Evolutionary conservation across 805 yeast species (phyloP).

Genomic region (Deakozyma indianensis): DNA sequence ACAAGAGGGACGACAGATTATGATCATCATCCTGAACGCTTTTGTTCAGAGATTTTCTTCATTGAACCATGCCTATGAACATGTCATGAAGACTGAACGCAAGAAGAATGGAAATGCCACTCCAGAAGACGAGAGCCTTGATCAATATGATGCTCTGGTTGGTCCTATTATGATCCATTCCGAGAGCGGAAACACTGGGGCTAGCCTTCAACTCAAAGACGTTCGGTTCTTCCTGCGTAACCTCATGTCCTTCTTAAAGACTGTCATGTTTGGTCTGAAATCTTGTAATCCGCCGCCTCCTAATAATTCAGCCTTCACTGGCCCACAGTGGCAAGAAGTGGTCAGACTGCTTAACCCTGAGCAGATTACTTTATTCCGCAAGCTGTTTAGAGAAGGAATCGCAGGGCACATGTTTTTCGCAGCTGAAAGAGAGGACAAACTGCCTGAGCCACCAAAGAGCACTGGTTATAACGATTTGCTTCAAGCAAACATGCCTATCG

Average conservation of each 20-base stretch:
- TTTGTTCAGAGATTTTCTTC: constrained; percentile 71
- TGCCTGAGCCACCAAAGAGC: constrained; percentile 18
- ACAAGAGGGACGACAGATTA: constrained; percentile 67
- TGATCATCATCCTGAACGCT: constrained; percentile 76
- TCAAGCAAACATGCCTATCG: constrained; percentile 41
- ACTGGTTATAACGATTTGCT: constrained; percentile 42
- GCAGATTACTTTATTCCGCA: constrained; percentile 64
- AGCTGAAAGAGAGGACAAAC: constrained; percentile 19
- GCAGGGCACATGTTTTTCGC: constrained; percentile 69
- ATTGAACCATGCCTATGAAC: constrained; percentile 56
- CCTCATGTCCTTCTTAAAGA: constrained; percentile 75
- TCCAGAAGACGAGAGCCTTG: neutral
- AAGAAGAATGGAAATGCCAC: constrained; percentile 22
- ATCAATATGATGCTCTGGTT: constrained; percentile 11
- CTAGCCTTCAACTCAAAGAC: constrained; percentile 63
- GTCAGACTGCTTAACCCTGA: constrained; percentile 76
- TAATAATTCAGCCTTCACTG: constrained; percentile 27
- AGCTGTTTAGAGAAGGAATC: constrained; percentile 72
- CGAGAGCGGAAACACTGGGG: constrained; percentile 26
- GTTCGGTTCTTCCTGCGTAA: constrained; percentile 81
- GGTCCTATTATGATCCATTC: constrained; percentile 4
- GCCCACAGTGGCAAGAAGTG: constrained; percentile 64
- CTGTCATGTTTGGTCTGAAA: constrained; percentile 78
- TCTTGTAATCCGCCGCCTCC: constrained; percentile 75
- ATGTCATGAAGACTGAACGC: constrained; percentile 45